Conservation (phyloP, 805 yeast genomes). For the Cyberlindnera nakhonratchasimensis region DNA sequence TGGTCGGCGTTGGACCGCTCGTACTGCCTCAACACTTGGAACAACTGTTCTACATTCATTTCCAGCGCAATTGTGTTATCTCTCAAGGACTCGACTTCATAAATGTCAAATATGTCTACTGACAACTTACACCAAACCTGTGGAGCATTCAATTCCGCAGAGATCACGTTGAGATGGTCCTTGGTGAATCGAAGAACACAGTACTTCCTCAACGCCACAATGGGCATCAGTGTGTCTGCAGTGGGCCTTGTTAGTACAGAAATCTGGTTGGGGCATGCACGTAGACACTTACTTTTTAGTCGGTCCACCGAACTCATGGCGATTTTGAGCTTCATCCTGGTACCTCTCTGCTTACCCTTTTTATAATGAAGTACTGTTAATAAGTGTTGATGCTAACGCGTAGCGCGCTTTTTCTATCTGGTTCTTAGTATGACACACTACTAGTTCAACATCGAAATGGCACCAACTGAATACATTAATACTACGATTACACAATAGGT, state of each 20-base stretch:
- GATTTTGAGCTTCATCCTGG: conserved; percentile 31
- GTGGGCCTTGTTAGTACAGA: conserved; percentile 12
- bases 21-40: conserved; percentile 53
- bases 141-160: conserved; percentile 53
- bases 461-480: too few relatives aligned
- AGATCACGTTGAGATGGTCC: conserved; percentile 45
- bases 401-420: conserved; percentile 1
- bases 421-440: too few relatives aligned
- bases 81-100: conserved; percentile 40
- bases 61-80: conserved; percentile 58
- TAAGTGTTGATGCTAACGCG: background rate
- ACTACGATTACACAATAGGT: too few relatives aligned
- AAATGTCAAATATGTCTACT: conserved; percentile 32
- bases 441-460: too few relatives aligned
- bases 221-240: conserved; percentile 42
- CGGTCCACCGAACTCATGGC: conserved; percentile 28
- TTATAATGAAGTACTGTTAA: background rate
- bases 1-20: conserved; percentile 51
- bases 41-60: conserved; percentile 56
- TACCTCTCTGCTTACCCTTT: background rate
- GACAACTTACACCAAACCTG: conserved; percentile 65
- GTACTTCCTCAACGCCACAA: conserved; percentile 49
- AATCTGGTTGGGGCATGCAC: background rate
- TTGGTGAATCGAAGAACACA: conserved; percentile 57
- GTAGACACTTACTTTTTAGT: conserved; percentile 27